These are phyloP conservation scores for Lepidium campestre DNA, from an alignment of 441 rosid genomes.

Conservation along the genomic window DNA sequence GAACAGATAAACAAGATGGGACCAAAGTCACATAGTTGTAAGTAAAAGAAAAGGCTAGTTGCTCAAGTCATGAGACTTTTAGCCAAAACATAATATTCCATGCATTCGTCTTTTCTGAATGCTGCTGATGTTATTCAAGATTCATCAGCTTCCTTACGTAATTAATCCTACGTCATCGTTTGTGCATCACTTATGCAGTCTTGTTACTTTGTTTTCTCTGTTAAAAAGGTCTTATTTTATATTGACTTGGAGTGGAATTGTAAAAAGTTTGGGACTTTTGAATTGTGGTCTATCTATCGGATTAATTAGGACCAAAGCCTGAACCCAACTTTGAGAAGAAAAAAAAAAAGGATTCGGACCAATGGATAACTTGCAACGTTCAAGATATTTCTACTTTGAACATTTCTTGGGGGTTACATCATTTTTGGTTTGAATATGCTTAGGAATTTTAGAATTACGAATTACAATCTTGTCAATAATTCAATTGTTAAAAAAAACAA, in stretches of 20 bases:
- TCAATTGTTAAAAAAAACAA: no score
- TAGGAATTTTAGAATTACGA: no score
- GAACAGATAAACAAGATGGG: neutral
- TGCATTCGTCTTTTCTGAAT: neutral
- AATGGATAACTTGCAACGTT: no score
- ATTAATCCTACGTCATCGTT: slow-evolving; percentile 13
- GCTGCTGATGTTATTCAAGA: neutral
- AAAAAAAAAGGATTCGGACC: no score
- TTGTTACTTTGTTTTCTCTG: neutral
- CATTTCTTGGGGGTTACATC: no score
- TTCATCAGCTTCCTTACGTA: slow-evolving; percentile 2
- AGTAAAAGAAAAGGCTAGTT: slow-evolving; percentile 6
- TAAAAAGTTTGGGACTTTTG: neutral
- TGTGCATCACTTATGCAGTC: slow-evolving; percentile 5
- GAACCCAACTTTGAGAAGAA: neutral
- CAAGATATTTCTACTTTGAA: no score
- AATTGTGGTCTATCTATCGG: neutral
- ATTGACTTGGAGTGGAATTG: slow-evolving; percentile 3
- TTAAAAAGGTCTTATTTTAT: neutral
- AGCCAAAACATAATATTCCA: slow-evolving; percentile 7
- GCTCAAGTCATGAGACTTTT: slow-evolving; percentile 16
- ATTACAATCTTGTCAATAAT: no score
- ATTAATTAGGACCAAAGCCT: neutral
- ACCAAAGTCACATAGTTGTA: neutral
- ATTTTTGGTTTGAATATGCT: no score